phyloP scores from a whole-genome alignment of 257 asterid genomes.

The Fraxinus cuspidata region DNA sequence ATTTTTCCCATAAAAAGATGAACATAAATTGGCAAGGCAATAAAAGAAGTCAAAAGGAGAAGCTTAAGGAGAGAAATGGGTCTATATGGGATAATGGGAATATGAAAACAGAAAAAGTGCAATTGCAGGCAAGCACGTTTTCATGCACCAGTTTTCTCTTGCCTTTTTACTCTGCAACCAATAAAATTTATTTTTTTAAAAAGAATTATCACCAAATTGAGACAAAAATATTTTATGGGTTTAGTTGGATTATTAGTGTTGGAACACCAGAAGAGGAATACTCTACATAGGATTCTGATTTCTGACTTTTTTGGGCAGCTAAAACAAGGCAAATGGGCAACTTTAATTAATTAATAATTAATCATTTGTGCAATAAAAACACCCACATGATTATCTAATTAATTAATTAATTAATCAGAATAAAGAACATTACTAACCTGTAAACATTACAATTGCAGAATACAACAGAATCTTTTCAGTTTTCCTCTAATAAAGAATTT shows the following conservation, averaged over 20 bases:
- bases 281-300: conserved; percentile 43
- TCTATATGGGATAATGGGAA: conserved; percentile 27
- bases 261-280: conserved; percentile 12
- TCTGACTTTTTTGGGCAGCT: conserved; percentile 19
- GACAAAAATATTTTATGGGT: background rate
- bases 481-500: conserved; percentile 20
- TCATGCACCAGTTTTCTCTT: conserved; percentile 4
- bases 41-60: conserved; percentile 26
- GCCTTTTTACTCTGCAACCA: background rate
- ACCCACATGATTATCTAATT: background rate
- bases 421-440: background rate
- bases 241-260: background rate
- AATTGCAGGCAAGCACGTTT: conserved; percentile 38
- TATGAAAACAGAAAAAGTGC: conserved; percentile 29
- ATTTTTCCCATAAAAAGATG: background rate
- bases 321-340: conserved; percentile 25
- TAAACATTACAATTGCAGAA: conserved; percentile 9
- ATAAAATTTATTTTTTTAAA: background rate
- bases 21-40: conserved; percentile 8
- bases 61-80: conserved; percentile 28
- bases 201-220: too few relatives aligned
- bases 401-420: background rate
- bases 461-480: conserved; percentile 7
- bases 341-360: conserved; percentile 34
- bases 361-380: conserved; percentile 31